phyloP scores from a whole-genome alignment of 176 grass and related monocot genomes.

The Carex kokanica region DNA sequence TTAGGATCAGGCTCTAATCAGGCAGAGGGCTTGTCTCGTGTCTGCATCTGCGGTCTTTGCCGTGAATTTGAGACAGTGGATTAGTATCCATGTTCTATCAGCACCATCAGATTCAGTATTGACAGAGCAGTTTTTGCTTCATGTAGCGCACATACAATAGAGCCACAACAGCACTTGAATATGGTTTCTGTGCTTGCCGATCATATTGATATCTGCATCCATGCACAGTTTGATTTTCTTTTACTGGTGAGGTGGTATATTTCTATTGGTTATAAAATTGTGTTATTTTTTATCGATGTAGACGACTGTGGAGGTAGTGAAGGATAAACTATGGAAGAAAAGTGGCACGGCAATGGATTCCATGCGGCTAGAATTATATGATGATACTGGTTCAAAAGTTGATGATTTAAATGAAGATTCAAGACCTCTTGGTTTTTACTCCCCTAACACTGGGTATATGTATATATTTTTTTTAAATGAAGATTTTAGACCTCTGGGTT shows the following conservation, averaged over 20 bases:
- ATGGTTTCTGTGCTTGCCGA: too few species aligned
- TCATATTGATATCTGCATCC: background rate
- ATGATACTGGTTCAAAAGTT: slow-evolving; percentile 67
- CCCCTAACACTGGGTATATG: slow-evolving; percentile 56
- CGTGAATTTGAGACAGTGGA: background rate
- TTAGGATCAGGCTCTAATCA: background rate
- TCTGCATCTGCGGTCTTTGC: background rate
- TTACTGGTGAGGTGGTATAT: background rate
- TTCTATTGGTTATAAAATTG: background rate
- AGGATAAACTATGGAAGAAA: slow-evolving; percentile 95
- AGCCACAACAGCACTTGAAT: too few species aligned
- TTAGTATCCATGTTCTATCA: background rate
- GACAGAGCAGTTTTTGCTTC: too few species aligned
- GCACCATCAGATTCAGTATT: background rate
- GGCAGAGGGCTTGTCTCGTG: background rate
- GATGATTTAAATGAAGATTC: slow-evolving; percentile 49
- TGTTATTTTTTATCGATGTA: background rate
- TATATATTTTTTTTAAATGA: slow-evolving; percentile 30
- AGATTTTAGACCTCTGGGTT: slow-evolving; percentile 46
- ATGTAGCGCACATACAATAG: too few species aligned
- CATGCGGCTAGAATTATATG: slow-evolving; percentile 77
- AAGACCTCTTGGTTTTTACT: slow-evolving; percentile 63
- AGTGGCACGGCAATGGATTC: slow-evolving; percentile 57
- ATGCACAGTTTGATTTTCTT: background rate
- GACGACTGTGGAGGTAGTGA: slow-evolving; percentile 65